Percentiles rank a stretch among this genome's conserved stretches.
Evolutionary conservation across 805 yeast species (phyloP).

Genomic region (Candida saitoana): DNA sequence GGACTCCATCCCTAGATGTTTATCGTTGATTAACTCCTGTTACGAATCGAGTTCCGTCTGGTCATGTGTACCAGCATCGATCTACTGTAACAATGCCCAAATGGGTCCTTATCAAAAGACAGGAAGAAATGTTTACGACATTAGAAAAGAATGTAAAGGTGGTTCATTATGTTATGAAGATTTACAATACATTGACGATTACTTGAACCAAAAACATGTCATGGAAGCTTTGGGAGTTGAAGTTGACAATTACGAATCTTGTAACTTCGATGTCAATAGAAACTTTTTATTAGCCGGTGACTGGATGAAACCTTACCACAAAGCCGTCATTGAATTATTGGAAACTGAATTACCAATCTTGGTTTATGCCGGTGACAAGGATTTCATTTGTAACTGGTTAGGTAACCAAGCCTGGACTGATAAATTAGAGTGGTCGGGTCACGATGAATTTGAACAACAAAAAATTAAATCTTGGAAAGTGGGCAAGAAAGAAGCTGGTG

Average conservation of each 20-base stretch:
- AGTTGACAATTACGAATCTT: slow-evolving; percentile 69
- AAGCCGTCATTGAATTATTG: slow-evolving; percentile 58
- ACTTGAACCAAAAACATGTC: slow-evolving; percentile 73
- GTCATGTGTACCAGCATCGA: slow-evolving; percentile 86
- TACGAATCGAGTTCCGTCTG: slow-evolving; percentile 70
- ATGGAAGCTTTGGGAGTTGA: slow-evolving; percentile 86
- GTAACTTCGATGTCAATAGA: slow-evolving; percentile 74
- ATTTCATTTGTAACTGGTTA: slow-evolving; percentile 88
- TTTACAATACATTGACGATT: slow-evolving; percentile 68
- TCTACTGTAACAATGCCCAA: slow-evolving; percentile 84
- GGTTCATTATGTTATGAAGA: slow-evolving; percentile 71
- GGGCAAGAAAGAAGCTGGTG: slow-evolving; percentile 50
- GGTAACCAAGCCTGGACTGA: slow-evolving; percentile 85
- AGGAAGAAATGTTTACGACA: slow-evolving; percentile 89
- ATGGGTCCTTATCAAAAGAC: slow-evolving; percentile 78
- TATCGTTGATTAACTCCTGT: slow-evolving; percentile 70
- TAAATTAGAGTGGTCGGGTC: slow-evolving; percentile 60
- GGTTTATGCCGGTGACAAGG: slow-evolving; percentile 93
- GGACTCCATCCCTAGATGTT: slow-evolving; percentile 66
- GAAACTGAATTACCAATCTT: slow-evolving; percentile 72
- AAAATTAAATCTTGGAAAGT: slow-evolving; percentile 43
- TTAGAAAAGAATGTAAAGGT: slow-evolving; percentile 74
- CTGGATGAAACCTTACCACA: slow-evolving; percentile 78
- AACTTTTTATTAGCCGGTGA: slow-evolving; percentile 86
- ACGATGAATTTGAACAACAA: slow-evolving; percentile 41